Conservation (phyloP, 2,329 filamentous ascomycete genomes). For the Aspergillus pseudotamarii region DNA sequence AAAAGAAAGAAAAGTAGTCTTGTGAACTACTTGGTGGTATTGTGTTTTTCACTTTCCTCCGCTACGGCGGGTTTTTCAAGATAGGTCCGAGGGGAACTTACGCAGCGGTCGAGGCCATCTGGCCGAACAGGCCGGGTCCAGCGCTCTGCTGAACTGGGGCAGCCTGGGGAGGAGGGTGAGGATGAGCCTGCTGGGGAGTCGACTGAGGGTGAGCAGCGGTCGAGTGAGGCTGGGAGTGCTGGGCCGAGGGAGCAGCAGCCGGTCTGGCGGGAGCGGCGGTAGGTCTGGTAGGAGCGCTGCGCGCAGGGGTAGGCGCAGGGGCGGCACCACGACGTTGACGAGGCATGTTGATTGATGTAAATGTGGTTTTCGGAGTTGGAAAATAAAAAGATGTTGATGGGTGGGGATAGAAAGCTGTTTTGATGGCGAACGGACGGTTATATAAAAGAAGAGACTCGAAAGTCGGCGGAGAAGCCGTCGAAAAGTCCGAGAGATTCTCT, state of each 20-base stretch:
- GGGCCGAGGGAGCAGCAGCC: constrained; percentile 53
- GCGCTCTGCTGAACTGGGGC: constrained; percentile 54
- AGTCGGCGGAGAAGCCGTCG: background rate
- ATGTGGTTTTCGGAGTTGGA: constrained; percentile 29
- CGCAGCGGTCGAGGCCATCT: constrained; percentile 98
- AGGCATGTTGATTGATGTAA: constrained; percentile 60
- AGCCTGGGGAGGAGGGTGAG: constrained; percentile 39
- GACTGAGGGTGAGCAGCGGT: constrained; percentile 60
- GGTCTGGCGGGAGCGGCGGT: constrained; percentile 62
- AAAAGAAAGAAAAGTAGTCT: background rate
- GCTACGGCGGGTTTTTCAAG: background rate
- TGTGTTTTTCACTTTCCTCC: background rate
- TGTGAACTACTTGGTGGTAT: background rate
- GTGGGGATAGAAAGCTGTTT: constrained; percentile 19
- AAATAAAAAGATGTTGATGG: constrained; percentile 15
- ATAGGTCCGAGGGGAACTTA: constrained; percentile 56
- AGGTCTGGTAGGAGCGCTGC: constrained; percentile 67
- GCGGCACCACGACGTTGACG: constrained; percentile 71
- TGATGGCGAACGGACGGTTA: background rate
- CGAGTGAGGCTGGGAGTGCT: constrained; percentile 70
- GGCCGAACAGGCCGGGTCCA: constrained; percentile 85
- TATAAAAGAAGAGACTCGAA: background rate
- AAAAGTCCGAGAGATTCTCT: background rate
- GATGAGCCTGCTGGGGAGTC: constrained; percentile 54
- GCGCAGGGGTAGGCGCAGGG: constrained; percentile 51